phyloP scores from a whole-genome alignment of 306 rosid species.

The Vigna angularis region DNA sequence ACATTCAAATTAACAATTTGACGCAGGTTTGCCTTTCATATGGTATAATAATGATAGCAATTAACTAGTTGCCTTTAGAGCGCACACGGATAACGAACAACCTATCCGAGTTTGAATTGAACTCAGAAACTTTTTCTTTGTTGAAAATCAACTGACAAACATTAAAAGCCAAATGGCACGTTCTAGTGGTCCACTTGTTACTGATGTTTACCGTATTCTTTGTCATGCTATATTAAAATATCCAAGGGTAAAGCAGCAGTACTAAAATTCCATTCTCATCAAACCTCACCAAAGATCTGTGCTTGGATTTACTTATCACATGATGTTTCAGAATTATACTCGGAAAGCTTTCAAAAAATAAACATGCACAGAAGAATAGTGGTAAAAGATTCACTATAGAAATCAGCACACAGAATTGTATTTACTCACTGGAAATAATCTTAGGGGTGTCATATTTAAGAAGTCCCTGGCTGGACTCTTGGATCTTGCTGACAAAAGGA shows the following conservation, averaged over 20 bases:
- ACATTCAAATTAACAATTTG: slow-evolving; percentile 32
- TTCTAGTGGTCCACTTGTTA: slow-evolving; percentile 21
- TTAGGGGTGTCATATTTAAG: slow-evolving; percentile 82
- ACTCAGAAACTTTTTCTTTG: neutral
- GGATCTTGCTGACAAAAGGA: slow-evolving; percentile 62
- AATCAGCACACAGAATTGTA: neutral
- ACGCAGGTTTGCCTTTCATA: neutral
- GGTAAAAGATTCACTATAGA: neutral
- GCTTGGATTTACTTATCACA: neutral
- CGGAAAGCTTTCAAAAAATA: neutral
- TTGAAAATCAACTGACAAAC: slow-evolving; percentile 6
- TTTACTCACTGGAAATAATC: slow-evolving; percentile 79
- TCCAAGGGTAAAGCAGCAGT: neutral
- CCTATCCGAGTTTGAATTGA: slow-evolving; percentile 16
- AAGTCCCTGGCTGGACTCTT: slow-evolving; percentile 69
- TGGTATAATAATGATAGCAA: no score
- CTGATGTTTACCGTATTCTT: slow-evolving; percentile 1
- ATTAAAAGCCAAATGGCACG: slow-evolving; percentile 37
- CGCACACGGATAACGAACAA: neutral
- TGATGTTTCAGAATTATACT: neutral
- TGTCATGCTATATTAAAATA: neutral
- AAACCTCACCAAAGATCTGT: slow-evolving; percentile 32
- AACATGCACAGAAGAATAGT: neutral
- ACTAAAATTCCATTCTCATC: neutral
- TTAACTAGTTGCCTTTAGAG: neutral